Percentiles rank a stretch among this genome's conserved stretches.
Evolutionary conservation across 2,329 filamentous ascomycete species (phyloP).

Genomic region (Neonectria sp.): DNA sequence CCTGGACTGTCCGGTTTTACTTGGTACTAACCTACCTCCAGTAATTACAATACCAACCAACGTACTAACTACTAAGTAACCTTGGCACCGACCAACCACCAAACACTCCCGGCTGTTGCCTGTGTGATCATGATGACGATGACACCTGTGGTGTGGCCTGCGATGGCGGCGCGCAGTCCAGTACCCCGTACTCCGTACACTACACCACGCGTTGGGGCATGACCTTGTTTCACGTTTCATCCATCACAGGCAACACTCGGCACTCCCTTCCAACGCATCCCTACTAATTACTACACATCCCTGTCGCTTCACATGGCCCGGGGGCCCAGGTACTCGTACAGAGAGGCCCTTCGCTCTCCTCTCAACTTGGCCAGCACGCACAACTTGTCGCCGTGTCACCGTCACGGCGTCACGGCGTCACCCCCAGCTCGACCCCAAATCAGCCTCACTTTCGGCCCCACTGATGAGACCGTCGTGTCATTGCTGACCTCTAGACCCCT

Average conservation of each 20-base stretch:
- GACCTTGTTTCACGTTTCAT: slow-evolving; percentile 45
- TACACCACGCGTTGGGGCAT: slow-evolving; percentile 36
- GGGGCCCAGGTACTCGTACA: neutral
- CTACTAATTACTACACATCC: neutral
- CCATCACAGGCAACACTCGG: slow-evolving; percentile 23
- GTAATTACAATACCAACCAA: no score
- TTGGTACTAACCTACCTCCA: neutral
- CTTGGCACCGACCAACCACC: neutral
- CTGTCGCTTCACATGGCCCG: neutral
- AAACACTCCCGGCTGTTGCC: neutral
- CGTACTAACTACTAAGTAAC: neutral
- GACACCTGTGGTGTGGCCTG: no score
- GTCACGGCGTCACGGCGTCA: neutral
- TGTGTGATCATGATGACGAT: slow-evolving; percentile 27
- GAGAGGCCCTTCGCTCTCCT: neutral
- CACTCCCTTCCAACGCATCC: slow-evolving; percentile 6
- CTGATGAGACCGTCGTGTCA: slow-evolving; percentile 35
- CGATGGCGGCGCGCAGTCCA: slow-evolving; percentile 27
- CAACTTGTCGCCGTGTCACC: neutral
- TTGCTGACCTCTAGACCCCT: slow-evolving; percentile 33
- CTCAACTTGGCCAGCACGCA: no score
- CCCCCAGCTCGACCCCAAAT: slow-evolving; percentile 8
- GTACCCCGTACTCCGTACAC: no score
- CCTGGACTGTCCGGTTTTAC: neutral
- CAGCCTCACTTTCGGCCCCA: slow-evolving; percentile 45